phyloP scores from a whole-genome alignment of 2,329 filamentous ascomycete genomes.

The Madurella fahalii region DNA sequence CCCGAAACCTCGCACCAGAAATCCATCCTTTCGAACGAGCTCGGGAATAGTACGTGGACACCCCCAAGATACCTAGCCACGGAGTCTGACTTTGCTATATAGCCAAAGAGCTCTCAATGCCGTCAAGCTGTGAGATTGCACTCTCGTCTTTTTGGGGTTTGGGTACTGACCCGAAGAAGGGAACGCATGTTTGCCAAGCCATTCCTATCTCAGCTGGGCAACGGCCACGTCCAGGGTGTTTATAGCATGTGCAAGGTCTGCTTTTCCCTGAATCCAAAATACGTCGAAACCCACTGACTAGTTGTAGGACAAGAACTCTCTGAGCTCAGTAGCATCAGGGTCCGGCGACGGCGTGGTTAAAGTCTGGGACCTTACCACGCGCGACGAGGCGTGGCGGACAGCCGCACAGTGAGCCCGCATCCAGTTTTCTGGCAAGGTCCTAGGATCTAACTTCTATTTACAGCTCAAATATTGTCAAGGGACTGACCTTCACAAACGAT shows the following conservation, averaged over 20 bases:
- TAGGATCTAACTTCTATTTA: neutral
- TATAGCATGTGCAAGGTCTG: slow-evolving; percentile 67
- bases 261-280: neutral
- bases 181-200: slow-evolving; percentile 50
- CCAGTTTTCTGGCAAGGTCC: neutral
- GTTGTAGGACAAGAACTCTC: slow-evolving; percentile 59
- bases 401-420: slow-evolving; percentile 58
- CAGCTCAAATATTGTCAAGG: slow-evolving; percentile 82
- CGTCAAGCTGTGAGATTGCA: slow-evolving; percentile 25
- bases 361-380: slow-evolving; percentile 57
- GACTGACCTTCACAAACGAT: slow-evolving; percentile 82
- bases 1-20: slow-evolving; percentile 29
- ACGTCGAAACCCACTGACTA: neutral
- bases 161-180: slow-evolving; percentile 36
- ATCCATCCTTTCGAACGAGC: slow-evolving; percentile 29
- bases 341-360: slow-evolving; percentile 93
- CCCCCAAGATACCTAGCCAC: neutral
- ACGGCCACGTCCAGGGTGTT: slow-evolving; percentile 87
- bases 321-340: slow-evolving; percentile 74
- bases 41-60: slow-evolving; percentile 27
- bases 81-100: slow-evolving; percentile 10
- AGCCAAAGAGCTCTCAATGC: slow-evolving; percentile 29
- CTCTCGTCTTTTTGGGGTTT: neutral
- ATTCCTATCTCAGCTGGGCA: slow-evolving; percentile 81
- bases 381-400: slow-evolving; percentile 67